Evolutionary conservation across 192 early-diverging fungal species (phyloP), one percentile per base, ranked within the genome.

Genomic region (Geranomyces michiganensis): DNA sequence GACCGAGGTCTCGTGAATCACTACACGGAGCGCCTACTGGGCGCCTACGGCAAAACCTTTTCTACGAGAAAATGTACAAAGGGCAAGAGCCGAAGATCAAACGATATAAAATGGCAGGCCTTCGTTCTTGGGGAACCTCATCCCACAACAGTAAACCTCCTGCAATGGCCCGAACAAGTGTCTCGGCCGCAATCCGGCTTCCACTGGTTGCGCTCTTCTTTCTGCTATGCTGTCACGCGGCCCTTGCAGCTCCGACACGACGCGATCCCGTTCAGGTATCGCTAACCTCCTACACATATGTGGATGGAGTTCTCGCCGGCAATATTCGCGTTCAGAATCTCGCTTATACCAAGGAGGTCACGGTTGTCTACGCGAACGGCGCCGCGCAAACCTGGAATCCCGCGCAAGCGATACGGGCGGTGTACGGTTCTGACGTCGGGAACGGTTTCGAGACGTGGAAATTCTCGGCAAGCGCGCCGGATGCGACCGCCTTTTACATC

Each of bases 271-370:
- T 30, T 0, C 55, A 56, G 19, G 55, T 56, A 10, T 56, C 55
- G 24, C 55, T 56, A 10, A 10, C 19, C 55, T 56, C 55, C 19
- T 8, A 56, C 55, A 56, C 55, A 1, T 56, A 56, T 56, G 55
- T 14, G 12, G 19, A 56, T 8, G 24, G 29, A 56, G 19, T 56
- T 10, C 29, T 56, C 24, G 55, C 22, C 24, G 55, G 55, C 24
- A 56, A 10, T 10, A 56, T 56, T 19, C 55, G 29, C 8, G 55
- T 56, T 30, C 55, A 56, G 55, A 56, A 56, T 30, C 8, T 56
- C 22, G 55, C 55, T 27, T 56, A 56, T 19, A 0, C 8, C 8
- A 56, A 56, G 8, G 10, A 56, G 29, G 55, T 56, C 24, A 56
- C 55, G 8, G 55, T 56, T 10, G 29, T 27, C 29, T 56, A 56